Percentiles rank a stretch among this genome's conserved stretches.
Conservation (phyloP, 441 rosid genomes). For the Populus hybrid region DNA sequence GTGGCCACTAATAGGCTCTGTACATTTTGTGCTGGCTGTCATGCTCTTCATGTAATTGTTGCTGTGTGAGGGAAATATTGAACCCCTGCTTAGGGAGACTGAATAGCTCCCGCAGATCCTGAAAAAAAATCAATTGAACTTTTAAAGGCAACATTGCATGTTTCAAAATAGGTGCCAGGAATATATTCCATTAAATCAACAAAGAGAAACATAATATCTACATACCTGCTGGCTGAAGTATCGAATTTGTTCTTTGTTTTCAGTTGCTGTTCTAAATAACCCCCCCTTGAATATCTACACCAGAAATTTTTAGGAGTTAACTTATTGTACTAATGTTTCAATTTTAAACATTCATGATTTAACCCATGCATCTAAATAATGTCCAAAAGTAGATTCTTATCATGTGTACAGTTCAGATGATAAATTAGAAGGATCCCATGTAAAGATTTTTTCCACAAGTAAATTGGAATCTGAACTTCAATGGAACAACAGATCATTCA, state of each 20-base stretch:
- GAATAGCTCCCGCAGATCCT: conserved; percentile 91
- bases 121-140: conserved; percentile 13
- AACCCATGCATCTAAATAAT: neutral
- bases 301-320: conserved; percentile 6
- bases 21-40: conserved; percentile 74
- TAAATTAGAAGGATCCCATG: neutral
- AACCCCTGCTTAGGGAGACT: conserved; percentile 91
- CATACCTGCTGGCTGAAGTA: conserved; percentile 89
- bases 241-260: conserved; percentile 94
- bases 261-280: conserved; percentile 89
- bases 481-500: neutral
- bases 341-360: neutral
- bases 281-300: conserved; percentile 87
- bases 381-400: neutral
- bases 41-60: conserved; percentile 88
- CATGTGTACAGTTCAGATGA: neutral
- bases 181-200: conserved; percentile 10
- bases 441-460: neutral
- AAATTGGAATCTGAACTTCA: neutral
- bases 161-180: neutral
- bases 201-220: neutral
- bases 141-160: neutral
- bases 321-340: neutral
- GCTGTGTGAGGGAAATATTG: conserved; percentile 80
- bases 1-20: neutral